Conservation (phyloP, 768 basidiomycete genomes). For the Mycena capillaripes region DNA sequence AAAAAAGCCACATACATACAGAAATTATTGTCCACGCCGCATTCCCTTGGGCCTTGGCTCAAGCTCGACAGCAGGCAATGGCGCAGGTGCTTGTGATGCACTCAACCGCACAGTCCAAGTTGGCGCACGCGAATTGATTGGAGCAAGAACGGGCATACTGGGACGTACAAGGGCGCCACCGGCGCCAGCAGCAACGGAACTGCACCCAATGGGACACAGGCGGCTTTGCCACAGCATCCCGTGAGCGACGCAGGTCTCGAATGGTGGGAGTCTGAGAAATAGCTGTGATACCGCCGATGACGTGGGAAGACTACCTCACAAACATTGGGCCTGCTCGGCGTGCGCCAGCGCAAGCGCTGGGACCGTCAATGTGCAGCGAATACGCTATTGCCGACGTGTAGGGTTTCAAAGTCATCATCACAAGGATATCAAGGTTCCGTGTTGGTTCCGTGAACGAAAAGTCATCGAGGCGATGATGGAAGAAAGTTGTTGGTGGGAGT, state of each 20-base stretch:
- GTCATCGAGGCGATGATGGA: too few species aligned
- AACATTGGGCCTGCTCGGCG: neutral
- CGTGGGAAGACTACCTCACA: neutral
- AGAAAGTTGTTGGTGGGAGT: neutral
- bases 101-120: neutral
- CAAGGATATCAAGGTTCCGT: neutral
- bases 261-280: neutral
- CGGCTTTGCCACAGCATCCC: neutral
- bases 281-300: slow-evolving; percentile 15
- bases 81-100: neutral
- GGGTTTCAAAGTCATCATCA: neutral
- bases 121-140: neutral
- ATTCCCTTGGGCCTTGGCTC: neutral
- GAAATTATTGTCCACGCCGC: neutral
- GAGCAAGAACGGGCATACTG: neutral
- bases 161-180: neutral
- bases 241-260: neutral
- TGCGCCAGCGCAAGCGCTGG: too few species aligned
- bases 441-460: too few species aligned
- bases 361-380: neutral
- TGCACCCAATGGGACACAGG: neutral
- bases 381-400: neutral
- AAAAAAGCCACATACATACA: too few species aligned
- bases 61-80: neutral
- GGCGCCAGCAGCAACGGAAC: slow-evolving; percentile 1